Conservation (phyloP, 345 rosid genomes). For the Citrus sp. region DNA sequence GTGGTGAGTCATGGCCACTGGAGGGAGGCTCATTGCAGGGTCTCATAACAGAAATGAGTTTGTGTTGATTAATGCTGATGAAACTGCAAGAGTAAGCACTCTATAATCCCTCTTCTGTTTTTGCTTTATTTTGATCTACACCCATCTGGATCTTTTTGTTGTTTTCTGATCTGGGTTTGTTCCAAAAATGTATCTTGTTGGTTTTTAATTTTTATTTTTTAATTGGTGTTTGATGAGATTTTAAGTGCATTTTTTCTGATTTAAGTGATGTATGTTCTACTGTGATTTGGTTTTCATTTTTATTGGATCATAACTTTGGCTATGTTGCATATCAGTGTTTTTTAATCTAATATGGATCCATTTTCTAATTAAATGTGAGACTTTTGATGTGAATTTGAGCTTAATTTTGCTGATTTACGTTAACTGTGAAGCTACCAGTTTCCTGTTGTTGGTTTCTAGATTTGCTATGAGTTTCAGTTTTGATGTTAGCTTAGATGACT, state of each 20-base stretch:
- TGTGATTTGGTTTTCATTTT: not conserved
- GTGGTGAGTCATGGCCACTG: conserved; percentile 61
- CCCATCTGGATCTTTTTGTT: conserved; percentile 4
- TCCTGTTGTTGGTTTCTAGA: not conserved
- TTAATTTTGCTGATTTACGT: not conserved
- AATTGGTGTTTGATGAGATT: not conserved
- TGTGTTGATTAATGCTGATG: conserved; percentile 91
- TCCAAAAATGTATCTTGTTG: not conserved
- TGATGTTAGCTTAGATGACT: not conserved
- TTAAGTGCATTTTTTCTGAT: not conserved
- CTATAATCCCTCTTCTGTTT: not conserved
- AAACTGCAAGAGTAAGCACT: conserved; percentile 63
- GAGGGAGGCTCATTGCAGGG: conserved; percentile 92
- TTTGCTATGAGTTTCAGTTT: not conserved
- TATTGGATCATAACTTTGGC: not conserved
- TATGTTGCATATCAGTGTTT: not conserved
- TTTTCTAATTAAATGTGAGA: not conserved
- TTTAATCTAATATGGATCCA: not conserved
- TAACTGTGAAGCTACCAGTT: not conserved
- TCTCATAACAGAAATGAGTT: conserved; percentile 96
- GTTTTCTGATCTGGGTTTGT: conserved; percentile 38
- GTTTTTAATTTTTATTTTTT: no score
- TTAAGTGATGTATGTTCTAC: not conserved
- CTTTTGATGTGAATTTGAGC: not conserved
- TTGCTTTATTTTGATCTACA: not conserved